Base-by-base conservation (phyloP, 495 filamentous ascomycete species). In the Penicillium maclennaniae region DNA sequence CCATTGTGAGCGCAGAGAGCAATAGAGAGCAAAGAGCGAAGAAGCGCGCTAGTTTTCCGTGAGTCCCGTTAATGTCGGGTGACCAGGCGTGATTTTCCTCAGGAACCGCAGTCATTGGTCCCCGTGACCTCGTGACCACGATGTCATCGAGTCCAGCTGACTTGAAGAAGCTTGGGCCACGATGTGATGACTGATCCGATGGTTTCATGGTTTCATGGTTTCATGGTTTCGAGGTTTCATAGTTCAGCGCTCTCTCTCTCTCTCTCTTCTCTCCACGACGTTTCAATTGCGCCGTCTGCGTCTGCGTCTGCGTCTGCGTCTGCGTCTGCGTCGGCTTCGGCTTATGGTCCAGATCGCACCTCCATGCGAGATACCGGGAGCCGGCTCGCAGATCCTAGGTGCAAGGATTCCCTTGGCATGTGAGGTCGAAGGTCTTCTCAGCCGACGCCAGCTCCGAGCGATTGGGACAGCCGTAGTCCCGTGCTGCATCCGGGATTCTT, bases 91-190 rank as follows among this genome's bases (percentile, higher is more conserved):
- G 42, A 60, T 53, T 60, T 60, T 34, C 56, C 51, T 14, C 54
- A 58, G 59, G 59, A 61, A 57, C 43, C 43, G 20, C 47, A 10
- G 6, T 50, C 38, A 61, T 61, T 61, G 54, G 59, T 31, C 23
- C 4, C 36, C 43, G n/a, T 40, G 38, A 17, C 9, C 59, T 61
- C 59, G 59, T 61, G 59, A 61, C 54, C 51, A 45, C 41, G 54
- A 61, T 57, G 54, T 61, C 58, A 61, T 61, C 50, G 54, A 57
- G 58, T 61, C 58, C 62, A 65, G 62, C 59, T 65, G 62, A 65
- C 62, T 50, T 47, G 28, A 14, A 38, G 50, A 60, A 63, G 60
- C 60, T 63, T 60, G 57, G 56, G 49, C 57, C 60, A 57, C 7
- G 15, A 2, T 4, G 31, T 34, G 31, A 12, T 34, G 31, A 23